Evolutionary conservation across 1,284 basidiomycete genomes (phyloP), one percentile per base, ranked within the genome.

Genomic region (Sporisorium reilianum): DNA sequence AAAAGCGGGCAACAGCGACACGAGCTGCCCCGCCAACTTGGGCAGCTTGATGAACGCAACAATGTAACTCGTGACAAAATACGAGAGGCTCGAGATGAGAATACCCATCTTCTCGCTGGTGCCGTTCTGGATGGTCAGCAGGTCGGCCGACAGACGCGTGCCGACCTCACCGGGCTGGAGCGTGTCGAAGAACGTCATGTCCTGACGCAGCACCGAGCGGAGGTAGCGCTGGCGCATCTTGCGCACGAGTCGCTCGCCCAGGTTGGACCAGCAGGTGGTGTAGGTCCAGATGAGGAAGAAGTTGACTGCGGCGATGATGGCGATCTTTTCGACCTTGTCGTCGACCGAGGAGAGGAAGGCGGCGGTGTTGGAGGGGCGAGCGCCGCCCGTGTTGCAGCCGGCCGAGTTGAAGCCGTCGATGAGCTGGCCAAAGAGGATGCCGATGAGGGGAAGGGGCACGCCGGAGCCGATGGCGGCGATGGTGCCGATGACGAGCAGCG

Each of bases 131-230:
- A 81, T 73, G 20, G 75, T 68, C 26, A 78, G 40, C 41, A 81
- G 60, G 34, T 81, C 76, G 8, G 75, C 76, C 18, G 64, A 66
- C 22, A 81, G 75, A 9, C 69, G 64, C 36, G 78, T 78, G 12
- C 68, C 77, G 23, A 80, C 72, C 36, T 76, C 76, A 18, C 78
- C 80, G 5, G 80, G 75, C 40, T 74, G 51, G 36, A 79, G 69
- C 25, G 44, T 65, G 62, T 84, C 80, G 53, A 80, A 82, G 55
- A 76, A 83, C 20, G 78, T 56, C 75, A 81, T 79, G 64, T 87
- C 87, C 59, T 87, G 87, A 8, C 85, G 81, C 2, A 87, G 79
- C 10, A 87, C 84, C 5, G 86, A 80, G 34, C 80, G 79, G 9
- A 87, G 84, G 54, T 87, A 87, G 36, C 79, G 75, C 66, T 87